Conservation (phyloP, 371 early-diverging fungal species). For the Mucor irregularis region DNA sequence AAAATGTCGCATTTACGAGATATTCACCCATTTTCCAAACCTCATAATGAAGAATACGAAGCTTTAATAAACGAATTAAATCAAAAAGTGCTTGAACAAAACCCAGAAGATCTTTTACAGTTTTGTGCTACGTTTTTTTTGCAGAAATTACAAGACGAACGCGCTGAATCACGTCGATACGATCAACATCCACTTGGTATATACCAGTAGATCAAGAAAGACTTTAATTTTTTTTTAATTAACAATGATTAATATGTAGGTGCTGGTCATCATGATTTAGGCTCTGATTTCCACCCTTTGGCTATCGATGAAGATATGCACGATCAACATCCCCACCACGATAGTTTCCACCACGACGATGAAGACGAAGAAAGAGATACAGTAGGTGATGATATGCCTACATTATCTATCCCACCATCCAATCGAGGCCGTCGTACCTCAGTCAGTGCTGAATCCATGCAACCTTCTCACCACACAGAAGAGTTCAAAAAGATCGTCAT, state of each 20-base stretch:
- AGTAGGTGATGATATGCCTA: slow-evolving; percentile 11
- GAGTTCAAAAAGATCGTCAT: slow-evolving; percentile 81
- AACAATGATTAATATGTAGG: neutral
- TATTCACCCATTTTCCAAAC: slow-evolving; percentile 16
- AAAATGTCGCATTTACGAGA: slow-evolving; percentile 14
- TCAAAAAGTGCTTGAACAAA: slow-evolving; percentile 14
- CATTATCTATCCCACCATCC: slow-evolving; percentile 6
- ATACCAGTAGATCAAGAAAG: too few relatives aligned
- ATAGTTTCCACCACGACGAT: too few relatives aligned
- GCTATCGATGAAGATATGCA: slow-evolving; percentile 3
- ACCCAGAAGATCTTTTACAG: slow-evolving; percentile 79
- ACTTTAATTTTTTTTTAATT: neutral
- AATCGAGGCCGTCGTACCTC: slow-evolving; percentile 85
- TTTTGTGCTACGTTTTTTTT: slow-evolving; percentile 87
- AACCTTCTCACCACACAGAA: slow-evolving; percentile 74
- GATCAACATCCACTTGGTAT: slow-evolving; percentile 15
- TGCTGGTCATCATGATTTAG: neutral
- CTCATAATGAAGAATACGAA: slow-evolving; percentile 24
- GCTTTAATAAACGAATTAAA: slow-evolving; percentile 30
- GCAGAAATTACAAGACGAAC: slow-evolving; percentile 66
- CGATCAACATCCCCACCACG: too few relatives aligned
- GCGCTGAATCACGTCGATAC: slow-evolving; percentile 33
- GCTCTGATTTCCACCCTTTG: slow-evolving; percentile 9
- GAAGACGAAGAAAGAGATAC: slow-evolving; percentile 42
- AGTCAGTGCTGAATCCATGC: slow-evolving; percentile 96